phyloP scores from a whole-genome alignment of 164 flowering plant genomes.

The Brasenia schreberi region DNA sequence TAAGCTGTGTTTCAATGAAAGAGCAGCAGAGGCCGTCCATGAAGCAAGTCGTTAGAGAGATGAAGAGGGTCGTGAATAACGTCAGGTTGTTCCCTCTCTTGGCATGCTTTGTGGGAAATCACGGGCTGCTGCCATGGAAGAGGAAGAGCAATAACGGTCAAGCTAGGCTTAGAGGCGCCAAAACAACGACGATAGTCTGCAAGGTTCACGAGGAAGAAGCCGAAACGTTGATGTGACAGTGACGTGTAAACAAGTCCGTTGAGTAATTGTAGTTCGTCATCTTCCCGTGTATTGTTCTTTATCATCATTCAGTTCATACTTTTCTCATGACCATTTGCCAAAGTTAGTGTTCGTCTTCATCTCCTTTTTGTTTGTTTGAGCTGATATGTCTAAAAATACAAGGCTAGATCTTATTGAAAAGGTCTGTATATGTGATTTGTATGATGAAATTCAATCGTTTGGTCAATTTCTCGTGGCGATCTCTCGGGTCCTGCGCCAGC shows the following conservation, averaged over 20 bases:
- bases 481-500: too few species aligned
- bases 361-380: too few species aligned
- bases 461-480: too few species aligned
- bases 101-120: neutral
- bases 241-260: neutral
- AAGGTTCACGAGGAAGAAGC: neutral
- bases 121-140: neutral
- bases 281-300: too few species aligned
- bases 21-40: constrained; percentile 14
- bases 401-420: too few species aligned
- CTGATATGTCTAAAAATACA: too few species aligned
- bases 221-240: neutral
- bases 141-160: neutral
- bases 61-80: constrained; percentile 12
- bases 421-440: too few species aligned
- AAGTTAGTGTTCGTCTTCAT: too few species aligned
- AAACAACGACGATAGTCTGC: neutral
- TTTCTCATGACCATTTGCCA: too few species aligned
- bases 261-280: too few species aligned
- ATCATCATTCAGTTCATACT: too few species aligned
- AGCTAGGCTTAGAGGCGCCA: neutral
- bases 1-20: constrained; percentile 15
- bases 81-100: constrained; percentile 9
- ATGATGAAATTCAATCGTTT: too few species aligned
- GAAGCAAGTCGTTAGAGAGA: constrained; percentile 8